Base-by-base conservation (phyloP, 345 rosid species). In the Punica granatum region DNA sequence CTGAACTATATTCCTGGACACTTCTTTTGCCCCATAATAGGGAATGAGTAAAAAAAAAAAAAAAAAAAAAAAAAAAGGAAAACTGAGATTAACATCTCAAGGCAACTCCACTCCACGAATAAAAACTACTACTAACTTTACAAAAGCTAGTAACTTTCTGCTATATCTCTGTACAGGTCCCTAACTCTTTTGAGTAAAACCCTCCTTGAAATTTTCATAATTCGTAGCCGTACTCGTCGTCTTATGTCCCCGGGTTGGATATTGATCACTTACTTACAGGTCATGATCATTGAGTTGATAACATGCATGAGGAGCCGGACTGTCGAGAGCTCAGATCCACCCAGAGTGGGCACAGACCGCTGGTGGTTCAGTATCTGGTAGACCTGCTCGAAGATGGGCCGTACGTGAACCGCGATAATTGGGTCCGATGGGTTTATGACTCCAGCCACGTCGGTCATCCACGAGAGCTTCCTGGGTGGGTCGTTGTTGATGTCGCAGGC, bases 401-500 rank as follows among this genome's bases (percentile, higher is more conserved):
- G 75, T 1, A 78, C 86, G 25, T 91, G 89, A 64, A 77, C 67
- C 0, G 81, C 81, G 13, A 86, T 84, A 88, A 80, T 73, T 35
- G 82, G 92, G 72, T 94, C 97, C 6, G 83, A 42, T 9, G 97
- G 92, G 78, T 83, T 84, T 67, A 91, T 89, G 46, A 90, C 88
- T 0, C 84, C 74, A 3, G 90, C 91, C 64, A 94, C 90, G 42
- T 84, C 92, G 1, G 90, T 85, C 92, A 89, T 85, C 97, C 99
- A 94, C 19, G 76, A 65, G 1, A 89, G 81, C 79, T 91, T 94
- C 59, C 70, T 77, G 25, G 87, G 41, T 1, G 80, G 78, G 63
- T 94, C 95, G 18, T 81, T 89, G 81, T 69, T 76, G 32, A 94
- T 66, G 75, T 91, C 97, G 15, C 86, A 88, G 16, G 95, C 85